Evolutionary conservation across 768 basidiomycete species (phyloP).

Genomic region (Kwoniella europaea): DNA sequence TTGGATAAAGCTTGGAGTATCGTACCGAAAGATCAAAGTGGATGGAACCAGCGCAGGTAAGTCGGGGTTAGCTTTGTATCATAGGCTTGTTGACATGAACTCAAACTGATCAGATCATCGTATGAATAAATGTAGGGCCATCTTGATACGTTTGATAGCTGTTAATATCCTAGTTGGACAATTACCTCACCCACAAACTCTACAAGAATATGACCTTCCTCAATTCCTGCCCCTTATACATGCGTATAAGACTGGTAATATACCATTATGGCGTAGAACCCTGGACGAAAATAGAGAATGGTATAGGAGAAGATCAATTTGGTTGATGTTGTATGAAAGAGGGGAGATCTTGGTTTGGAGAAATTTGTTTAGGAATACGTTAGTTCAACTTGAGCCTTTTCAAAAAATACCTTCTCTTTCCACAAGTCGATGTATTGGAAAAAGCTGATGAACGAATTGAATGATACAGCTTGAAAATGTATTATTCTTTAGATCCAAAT

Average conservation of each 20-base stretch:
- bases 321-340: conserved; percentile 50
- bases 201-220: conserved; percentile 36
- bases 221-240: conserved; percentile 41
- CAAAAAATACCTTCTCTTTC: no score
- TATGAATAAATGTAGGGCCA: conserved; percentile 30
- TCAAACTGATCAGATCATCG: neutral
- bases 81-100: neutral
- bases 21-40: conserved; percentile 32
- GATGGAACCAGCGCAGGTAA: conserved; percentile 42
- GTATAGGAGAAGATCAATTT: conserved; percentile 42
- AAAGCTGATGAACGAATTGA: no score
- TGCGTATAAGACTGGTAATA: conserved; percentile 38
- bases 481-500: conserved; percentile 32
- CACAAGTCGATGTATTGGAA: no score
- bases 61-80: conserved; percentile 3
- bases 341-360: conserved; percentile 53
- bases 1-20: conserved; percentile 44
- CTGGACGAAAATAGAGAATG: conserved; percentile 40
- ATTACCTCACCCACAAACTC: conserved; percentile 28
- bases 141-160: conserved; percentile 48
- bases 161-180: conserved; percentile 46
- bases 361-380: conserved; percentile 40
- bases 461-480: conserved; percentile 30
- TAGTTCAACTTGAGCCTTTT: conserved; percentile 6
- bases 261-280: conserved; percentile 38